Evolutionary conservation across 2,329 filamentous ascomycete species (phyloP), one percentile per base, ranked within the genome.

Genomic region (Pyrenophora tritici-repentis): DNA sequence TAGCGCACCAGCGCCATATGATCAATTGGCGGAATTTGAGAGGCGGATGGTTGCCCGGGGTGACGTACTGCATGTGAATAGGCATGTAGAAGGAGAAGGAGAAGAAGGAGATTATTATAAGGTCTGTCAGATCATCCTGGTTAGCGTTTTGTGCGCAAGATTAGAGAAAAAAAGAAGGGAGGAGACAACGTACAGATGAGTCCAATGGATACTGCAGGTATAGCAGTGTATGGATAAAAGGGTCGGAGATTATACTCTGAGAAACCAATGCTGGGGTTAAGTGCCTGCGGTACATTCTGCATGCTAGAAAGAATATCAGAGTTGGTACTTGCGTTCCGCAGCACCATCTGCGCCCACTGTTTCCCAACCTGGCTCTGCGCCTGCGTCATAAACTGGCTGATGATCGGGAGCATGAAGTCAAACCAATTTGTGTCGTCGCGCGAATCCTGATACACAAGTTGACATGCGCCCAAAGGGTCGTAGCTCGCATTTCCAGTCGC

Each of bases 81-180:
- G 85, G 85, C 37, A 87, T 74, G 61, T 87, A 84, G 72, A 87
- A 87, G 0, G 80, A 77, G 67, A 85, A 87, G 22, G 79, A 83
- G 74, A 87, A 87, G 73, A 87, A 87, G 0, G 83, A 82, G 34
- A 87, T 77, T 61, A 88, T 87, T 61, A 88, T 87, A 1, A 87
- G 73, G 63, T 87, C 62, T 63, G 22, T 5, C 2, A 34, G 4
- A 4, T 12, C 2, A 2, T 13, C 3, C 6, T 42, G 33, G 45
- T 46, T 7, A 24, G 31, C 18, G n/a, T 20, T 3, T 5, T 14
- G 4, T 14, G 3, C 18, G 16, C 7, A 9, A 12, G 10, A 8
- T 33, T 13, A 9, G 26, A 29, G 26, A 29, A 12, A 17, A 7
- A 6, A 2, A 14, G 3, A 6, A 9, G 8, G 12, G 13, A 3